Evolutionary conservation across 2,329 filamentous ascomycete species (phyloP).

Genomic region (Byssothecium circinans): DNA sequence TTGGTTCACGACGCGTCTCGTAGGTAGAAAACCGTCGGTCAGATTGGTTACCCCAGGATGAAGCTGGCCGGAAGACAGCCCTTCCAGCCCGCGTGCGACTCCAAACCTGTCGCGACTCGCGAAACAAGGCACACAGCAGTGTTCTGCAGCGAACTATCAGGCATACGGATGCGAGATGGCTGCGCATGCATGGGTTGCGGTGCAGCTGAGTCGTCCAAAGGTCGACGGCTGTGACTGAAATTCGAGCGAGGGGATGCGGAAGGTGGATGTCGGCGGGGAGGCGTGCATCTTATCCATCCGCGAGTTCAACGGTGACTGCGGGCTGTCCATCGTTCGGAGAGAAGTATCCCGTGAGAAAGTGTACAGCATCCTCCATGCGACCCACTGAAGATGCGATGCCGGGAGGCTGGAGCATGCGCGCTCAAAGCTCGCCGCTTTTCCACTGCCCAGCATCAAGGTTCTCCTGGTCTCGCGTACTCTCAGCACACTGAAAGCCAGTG

Average conservation of each 20-base stretch:
- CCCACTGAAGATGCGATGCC: not conserved
- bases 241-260: not conserved
- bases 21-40: too few species aligned
- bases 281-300: not conserved
- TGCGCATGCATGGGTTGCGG: conserved; percentile 4
- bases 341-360: not conserved
- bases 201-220: not conserved
- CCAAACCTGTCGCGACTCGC: conserved; percentile 15
- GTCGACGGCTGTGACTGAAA: not conserved
- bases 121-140: conserved; percentile 15
- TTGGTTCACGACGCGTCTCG: too few species aligned
- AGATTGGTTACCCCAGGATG: not conserved
- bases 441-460: not conserved
- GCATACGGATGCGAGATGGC: conserved; percentile 14
- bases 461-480: not conserved
- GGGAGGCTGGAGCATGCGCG: not conserved
- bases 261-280: not conserved
- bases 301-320: too few species aligned
- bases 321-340: not conserved
- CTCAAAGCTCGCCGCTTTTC: conserved; percentile 12
- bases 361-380: not conserved
- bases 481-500: not conserved
- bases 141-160: conserved; percentile 18
- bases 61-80: not conserved
- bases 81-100: conserved; percentile 14